These are phyloP conservation scores for Lipomyces mesembrius DNA, from an alignment of 805 yeast species.

Conservation along the genomic window DNA sequence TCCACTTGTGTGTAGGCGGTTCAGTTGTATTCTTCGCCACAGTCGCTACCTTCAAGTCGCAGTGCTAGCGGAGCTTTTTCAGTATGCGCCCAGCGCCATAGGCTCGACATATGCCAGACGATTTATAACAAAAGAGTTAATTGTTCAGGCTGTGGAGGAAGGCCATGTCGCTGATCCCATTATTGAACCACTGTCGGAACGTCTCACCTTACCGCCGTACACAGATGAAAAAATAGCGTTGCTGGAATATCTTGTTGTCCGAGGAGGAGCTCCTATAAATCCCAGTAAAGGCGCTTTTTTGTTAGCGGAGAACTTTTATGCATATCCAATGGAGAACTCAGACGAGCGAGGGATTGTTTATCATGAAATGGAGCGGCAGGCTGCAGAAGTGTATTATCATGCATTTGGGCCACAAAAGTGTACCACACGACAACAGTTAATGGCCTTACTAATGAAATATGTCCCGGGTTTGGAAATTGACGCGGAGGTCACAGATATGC, in stretches of 20 bases:
- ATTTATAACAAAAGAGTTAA: slow-evolving; percentile 21
- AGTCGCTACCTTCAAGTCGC: slow-evolving; percentile 15
- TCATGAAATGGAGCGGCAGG: not conserved
- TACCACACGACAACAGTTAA: not conserved
- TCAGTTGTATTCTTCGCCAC: slow-evolving; percentile 8
- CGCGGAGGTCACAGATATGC: slow-evolving; percentile 21
- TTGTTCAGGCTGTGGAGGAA: slow-evolving; percentile 6
- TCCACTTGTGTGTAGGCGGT: slow-evolving; percentile 20
- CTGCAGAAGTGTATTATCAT: not conserved
- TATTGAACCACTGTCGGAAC: slow-evolving; percentile 13
- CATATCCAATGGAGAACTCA: not conserved
- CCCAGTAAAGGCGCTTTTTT: slow-evolving; percentile 14
- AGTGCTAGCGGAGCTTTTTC: slow-evolving; percentile 14
- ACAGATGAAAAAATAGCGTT: slow-evolving; percentile 17
- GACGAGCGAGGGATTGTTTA: not conserved
- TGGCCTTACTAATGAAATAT: slow-evolving; percentile 10
- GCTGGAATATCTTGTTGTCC: slow-evolving; percentile 21
- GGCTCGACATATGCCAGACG: slow-evolving; percentile 18
- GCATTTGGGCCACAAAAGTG: slow-evolving; percentile 8
- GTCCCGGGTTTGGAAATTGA: slow-evolving; percentile 15
- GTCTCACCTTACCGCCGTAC: slow-evolving; percentile 14
- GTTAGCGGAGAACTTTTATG: slow-evolving; percentile 24
- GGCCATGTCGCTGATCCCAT: slow-evolving; percentile 13
- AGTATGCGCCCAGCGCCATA: slow-evolving; percentile 9
- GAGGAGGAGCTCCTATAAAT: slow-evolving; percentile 21